Evolutionary conservation across 768 basidiomycete species (phyloP).

Genomic region (Amylocystis lapponica): DNA sequence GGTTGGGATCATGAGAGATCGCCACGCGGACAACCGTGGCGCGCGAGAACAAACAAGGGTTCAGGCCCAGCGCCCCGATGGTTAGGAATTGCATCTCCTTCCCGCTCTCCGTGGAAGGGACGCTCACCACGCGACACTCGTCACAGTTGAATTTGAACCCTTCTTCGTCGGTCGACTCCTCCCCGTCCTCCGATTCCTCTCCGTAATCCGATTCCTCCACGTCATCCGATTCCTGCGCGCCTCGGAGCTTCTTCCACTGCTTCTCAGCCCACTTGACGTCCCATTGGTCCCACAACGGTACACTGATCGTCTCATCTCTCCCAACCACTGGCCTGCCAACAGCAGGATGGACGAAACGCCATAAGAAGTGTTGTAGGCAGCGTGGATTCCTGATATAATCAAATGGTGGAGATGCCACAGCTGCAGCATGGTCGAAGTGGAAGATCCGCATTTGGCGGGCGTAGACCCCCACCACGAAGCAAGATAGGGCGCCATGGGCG

Average conservation of each 20-base stretch:
- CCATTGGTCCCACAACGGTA: too few relatives aligned
- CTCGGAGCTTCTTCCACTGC: too few relatives aligned
- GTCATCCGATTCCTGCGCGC: too few relatives aligned
- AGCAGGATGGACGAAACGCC: conserved; percentile 9
- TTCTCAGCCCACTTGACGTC: too few relatives aligned
- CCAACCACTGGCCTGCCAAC: too few relatives aligned
- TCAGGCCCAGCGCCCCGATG: not conserved
- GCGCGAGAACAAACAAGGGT: not conserved
- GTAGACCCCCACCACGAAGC: conserved; percentile 10
- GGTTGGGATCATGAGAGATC: too few relatives aligned
- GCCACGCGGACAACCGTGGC: not conserved
- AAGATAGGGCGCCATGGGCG: conserved; percentile 3
- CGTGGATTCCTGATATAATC: not conserved
- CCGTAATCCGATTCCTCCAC: too few relatives aligned
- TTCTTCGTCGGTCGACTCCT: too few relatives aligned
- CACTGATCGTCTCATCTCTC: too few relatives aligned
- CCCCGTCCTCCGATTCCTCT: too few relatives aligned
- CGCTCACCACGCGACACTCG: not conserved
- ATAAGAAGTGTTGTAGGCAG: conserved; percentile 6
- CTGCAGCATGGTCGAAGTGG: conserved; percentile 12
- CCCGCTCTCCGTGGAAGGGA: not conserved
- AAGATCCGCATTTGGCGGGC: conserved; percentile 4
- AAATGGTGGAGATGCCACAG: conserved; percentile 2
- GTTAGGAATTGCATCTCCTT: not conserved
- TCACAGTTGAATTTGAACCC: too few relatives aligned